Evolutionary conservation across 441 rosid genomes (phyloP), one percentile per base, ranked within the genome.

Genomic region (Flueggea neowawraea): DNA sequence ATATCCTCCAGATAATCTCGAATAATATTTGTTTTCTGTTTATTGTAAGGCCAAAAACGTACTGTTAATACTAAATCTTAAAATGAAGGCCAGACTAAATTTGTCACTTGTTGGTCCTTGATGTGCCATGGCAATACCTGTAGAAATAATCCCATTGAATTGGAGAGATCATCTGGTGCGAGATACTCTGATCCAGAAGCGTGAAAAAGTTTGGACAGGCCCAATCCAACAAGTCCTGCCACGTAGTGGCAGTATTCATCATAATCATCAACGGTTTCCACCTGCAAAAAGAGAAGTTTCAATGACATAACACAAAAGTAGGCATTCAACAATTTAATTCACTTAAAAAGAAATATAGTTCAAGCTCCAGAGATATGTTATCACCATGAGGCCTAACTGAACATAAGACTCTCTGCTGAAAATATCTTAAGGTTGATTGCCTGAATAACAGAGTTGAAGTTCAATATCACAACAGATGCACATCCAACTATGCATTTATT

Each of bases 171-270:
- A 31, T 86, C 94, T 45, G 91, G 61, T 32, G 79, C 78, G 73
- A 85, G 66, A 79, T 86, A 90, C 79, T 95, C 98, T 17, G 65
- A 58, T 16, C 84, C 91, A 4, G 86, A 80, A 63, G 96, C 95
- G 55, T 82, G 81, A 82, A 91, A 95, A 74, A 91, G 96, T 68
- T 90, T 91, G 41, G 97, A 88, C 62, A 95, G 75, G 65, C 98
- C 98, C 66, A 91, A 71, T 58, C 98, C 98, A 33, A 95, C 97
- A 52, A 91, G 95, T 66, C 99, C 98, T 22, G 97, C 92, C 54
- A 82, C 99, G 72, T 90, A 91, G 78, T 95, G 90, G 80, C 98
- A 91, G 74, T 95, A 91, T 71, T 95, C 99, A 75, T 91, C 88
- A 55, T 88, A 90, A 72, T 91, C 96, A 51, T 80, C 89, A 55